Conservation (phyloP, 2,329 filamentous ascomycete species). For the Neocucurbitaria cava region DNA sequence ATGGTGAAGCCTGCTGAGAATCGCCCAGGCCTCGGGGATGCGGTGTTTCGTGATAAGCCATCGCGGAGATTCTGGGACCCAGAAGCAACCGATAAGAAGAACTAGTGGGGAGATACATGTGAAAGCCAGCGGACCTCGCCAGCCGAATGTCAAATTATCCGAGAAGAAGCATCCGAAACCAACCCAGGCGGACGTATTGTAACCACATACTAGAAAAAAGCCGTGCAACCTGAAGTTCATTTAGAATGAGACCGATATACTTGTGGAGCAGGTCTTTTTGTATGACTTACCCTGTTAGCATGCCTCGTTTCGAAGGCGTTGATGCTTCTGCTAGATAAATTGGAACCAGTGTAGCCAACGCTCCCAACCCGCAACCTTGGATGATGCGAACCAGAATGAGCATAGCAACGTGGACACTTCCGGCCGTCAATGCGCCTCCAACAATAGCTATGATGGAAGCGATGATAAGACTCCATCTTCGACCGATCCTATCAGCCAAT, state of each 20-base stretch:
- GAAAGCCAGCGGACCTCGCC: conserved; percentile 57
- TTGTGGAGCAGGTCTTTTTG: too few relatives aligned
- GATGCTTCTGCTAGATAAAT: conserved; percentile 36
- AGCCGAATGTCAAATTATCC: conserved; percentile 42
- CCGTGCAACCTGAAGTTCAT: too few relatives aligned
- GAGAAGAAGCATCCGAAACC: conserved; percentile 38
- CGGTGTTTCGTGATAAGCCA: conserved; percentile 64
- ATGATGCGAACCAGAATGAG: conserved; percentile 32
- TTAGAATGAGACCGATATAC: too few relatives aligned
- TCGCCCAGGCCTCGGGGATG: conserved; percentile 55
- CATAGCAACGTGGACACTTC: conserved; percentile 33
- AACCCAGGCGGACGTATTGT: conserved; percentile 49
- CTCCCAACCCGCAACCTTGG: conserved; percentile 27
- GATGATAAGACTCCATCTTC: conserved; percentile 13
- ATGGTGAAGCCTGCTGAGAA: conserved; percentile 21
- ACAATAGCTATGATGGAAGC: conserved; percentile 16
- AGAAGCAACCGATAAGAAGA: conserved; percentile 53
- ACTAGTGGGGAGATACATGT: conserved; percentile 58
- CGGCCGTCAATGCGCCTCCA: conserved; percentile 25
- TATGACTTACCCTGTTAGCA: conserved; percentile 36
- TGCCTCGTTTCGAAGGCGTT: conserved; percentile 29
- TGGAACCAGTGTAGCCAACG: conserved; percentile 28
- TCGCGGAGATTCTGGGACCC: conserved; percentile 54
- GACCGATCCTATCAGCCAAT: conserved; percentile 18
- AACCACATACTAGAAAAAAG: conserved; percentile 33